Percentiles rank a stretch among this genome's conserved stretches.
Conservation (phyloP, 805 yeast genomes). For the Ogataea paradorogensis region DNA sequence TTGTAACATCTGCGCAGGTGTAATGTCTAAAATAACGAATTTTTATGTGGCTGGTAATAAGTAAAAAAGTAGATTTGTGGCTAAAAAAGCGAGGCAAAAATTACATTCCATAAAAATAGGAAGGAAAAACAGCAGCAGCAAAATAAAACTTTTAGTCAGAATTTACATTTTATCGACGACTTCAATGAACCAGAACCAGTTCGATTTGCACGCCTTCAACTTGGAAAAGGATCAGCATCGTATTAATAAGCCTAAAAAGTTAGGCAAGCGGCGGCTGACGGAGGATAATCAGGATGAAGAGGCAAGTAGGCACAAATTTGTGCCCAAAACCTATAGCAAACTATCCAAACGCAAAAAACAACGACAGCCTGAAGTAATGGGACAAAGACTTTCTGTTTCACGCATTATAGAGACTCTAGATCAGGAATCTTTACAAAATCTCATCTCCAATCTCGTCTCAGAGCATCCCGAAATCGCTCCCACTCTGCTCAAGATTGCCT, state of each 20-base stretch:
- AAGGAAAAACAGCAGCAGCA: slow-evolving; percentile 7
- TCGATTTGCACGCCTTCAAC: slow-evolving; percentile 4
- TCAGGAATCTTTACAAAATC: slow-evolving; percentile 47
- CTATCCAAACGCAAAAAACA: slow-evolving; percentile 33
- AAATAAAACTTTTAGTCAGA: background rate
- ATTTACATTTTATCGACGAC: slow-evolving; percentile 1
- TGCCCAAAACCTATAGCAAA: slow-evolving; percentile 6
- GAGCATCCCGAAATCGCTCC: slow-evolving; percentile 60
- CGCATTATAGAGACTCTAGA: slow-evolving; percentile 70
- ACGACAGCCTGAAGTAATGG: slow-evolving; percentile 39
- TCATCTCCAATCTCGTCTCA: slow-evolving; percentile 52
- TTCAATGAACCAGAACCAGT: slow-evolving; percentile 1
- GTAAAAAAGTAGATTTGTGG: background rate
- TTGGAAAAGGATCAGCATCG: slow-evolving; percentile 15
- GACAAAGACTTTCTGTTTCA: slow-evolving; percentile 58
- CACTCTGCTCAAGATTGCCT: slow-evolving; percentile 51
- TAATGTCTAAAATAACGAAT: background rate
- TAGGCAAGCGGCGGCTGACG: slow-evolving; percentile 17
- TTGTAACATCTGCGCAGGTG: slow-evolving; percentile 5
- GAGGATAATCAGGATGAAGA: slow-evolving; percentile 17
- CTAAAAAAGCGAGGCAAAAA: slow-evolving; percentile 8
- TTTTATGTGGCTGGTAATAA: slow-evolving; percentile 4
- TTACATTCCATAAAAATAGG: slow-evolving; percentile 1
- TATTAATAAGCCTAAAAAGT: slow-evolving; percentile 20
- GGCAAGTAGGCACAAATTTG: slow-evolving; percentile 2